Evolutionary conservation across 1,284 basidiomycete species (phyloP).

Genomic region (Vanrija sp.): DNA sequence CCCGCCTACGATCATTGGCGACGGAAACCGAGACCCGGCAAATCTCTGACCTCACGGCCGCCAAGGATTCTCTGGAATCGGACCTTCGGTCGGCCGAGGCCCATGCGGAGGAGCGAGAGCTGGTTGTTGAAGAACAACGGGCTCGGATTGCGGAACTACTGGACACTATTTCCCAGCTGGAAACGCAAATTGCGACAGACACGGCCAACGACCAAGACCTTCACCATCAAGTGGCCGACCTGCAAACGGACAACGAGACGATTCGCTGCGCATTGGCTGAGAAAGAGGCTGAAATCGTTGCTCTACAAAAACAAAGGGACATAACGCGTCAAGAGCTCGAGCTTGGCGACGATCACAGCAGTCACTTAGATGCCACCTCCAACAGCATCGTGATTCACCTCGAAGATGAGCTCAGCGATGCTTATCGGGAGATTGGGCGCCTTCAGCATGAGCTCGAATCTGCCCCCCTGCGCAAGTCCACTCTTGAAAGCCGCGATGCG

Average conservation of each 20-base stretch:
- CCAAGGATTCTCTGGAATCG: too few species aligned
- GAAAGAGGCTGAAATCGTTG: neutral
- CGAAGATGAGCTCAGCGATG: slow-evolving; percentile 72
- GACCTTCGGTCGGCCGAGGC: too few species aligned
- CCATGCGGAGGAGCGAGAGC: too few species aligned
- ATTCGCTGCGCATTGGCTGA: neutral
- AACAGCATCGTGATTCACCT: slow-evolving; percentile 47
- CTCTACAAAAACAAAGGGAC: neutral
- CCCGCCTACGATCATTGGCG: too few species aligned
- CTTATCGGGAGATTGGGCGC: slow-evolving; percentile 72
- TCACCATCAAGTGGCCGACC: neutral
- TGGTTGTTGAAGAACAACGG: too few species aligned
- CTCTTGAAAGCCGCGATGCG: slow-evolving; percentile 34
- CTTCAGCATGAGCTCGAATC: slow-evolving; percentile 60
- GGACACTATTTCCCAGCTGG: too few species aligned
- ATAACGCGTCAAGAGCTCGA: too few species aligned
- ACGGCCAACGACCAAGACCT: neutral
- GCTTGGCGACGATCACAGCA: too few species aligned
- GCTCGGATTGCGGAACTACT: too few species aligned
- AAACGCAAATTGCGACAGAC: too few species aligned
- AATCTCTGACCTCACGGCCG: too few species aligned
- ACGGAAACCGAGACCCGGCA: too few species aligned
- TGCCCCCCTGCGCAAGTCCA: slow-evolving; percentile 31
- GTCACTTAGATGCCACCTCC: neutral
- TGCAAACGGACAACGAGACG: neutral